phyloP scores from a whole-genome alignment of 2,329 filamentous ascomycete species.

The Nannizziopsis barbatae region DNA sequence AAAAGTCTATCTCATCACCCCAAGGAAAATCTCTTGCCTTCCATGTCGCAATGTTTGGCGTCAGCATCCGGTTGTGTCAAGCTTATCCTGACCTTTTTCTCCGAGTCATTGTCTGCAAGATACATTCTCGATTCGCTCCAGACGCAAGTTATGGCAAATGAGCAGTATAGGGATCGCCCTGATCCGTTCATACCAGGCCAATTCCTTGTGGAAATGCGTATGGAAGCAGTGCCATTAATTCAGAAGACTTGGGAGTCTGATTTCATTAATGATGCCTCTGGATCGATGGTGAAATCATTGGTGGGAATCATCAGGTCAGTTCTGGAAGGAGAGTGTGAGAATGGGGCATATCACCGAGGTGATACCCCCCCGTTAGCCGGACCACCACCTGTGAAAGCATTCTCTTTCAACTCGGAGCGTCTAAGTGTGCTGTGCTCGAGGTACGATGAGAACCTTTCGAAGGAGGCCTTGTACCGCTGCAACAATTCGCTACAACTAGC shows the following conservation, averaged over 20 bases:
- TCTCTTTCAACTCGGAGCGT: conserved; percentile 42
- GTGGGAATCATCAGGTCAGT: conserved; percentile 75
- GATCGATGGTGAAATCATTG: conserved; percentile 63
- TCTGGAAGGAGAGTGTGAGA: conserved; percentile 65
- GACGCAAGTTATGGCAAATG: conserved; percentile 44
- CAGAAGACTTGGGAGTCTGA: conserved; percentile 73
- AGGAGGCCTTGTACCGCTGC: conserved; percentile 73
- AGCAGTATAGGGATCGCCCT: conserved; percentile 45
- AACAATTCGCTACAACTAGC: conserved; percentile 53
- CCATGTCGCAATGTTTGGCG: conserved; percentile 35
- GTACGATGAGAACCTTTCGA: conserved; percentile 51
- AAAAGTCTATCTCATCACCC: conserved; percentile 37
- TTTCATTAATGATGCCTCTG: conserved; percentile 69
- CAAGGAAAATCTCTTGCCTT: conserved; percentile 31
- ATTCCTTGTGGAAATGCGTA: conserved; percentile 75
- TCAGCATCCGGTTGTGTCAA: conserved; percentile 56
- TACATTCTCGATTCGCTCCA: conserved; percentile 66
- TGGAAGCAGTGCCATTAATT: conserved; percentile 65
- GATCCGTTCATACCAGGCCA: conserved; percentile 59
- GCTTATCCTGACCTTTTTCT: conserved; percentile 74
- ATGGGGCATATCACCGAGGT: conserved; percentile 49
- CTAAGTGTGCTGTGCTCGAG: conserved; percentile 37
- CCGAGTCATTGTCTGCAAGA: conserved; percentile 64
- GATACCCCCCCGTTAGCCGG: conserved; percentile 46
- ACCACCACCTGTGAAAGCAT: conserved; percentile 40